Conservation (phyloP, 2,329 filamentous ascomycete genomes). For the Talaromyces sp. region DNA sequence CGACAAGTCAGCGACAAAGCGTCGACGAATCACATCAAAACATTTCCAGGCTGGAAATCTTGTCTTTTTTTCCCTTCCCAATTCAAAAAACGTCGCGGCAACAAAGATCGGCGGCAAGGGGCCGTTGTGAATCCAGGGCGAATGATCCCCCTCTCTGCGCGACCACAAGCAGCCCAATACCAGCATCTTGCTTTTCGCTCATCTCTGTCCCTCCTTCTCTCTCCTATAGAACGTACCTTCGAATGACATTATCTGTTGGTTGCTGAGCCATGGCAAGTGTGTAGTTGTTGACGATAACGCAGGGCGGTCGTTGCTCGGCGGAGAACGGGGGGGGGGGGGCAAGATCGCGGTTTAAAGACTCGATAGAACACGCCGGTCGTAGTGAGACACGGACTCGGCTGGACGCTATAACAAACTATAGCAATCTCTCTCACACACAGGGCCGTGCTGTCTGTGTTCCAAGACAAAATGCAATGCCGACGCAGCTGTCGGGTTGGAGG, state of each 20-base stretch:
- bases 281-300: neutral
- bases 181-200: neutral
- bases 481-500: neutral
- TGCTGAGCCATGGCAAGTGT: conserved; percentile 31
- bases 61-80: no score
- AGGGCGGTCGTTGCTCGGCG: neutral
- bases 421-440: no score
- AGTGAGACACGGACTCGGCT: neutral
- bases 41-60: neutral
- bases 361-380: neutral
- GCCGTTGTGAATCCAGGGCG: neutral
- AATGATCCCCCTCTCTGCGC: neutral
- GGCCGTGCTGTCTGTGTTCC: neutral
- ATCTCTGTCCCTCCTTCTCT: neutral
- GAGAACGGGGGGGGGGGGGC: neutral
- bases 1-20: conserved; percentile 12
- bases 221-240: conserved; percentile 48
- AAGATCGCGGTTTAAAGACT: neutral
- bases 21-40: neutral
- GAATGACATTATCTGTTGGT: conserved; percentile 37
- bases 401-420: neutral
- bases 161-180: neutral
- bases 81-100: neutral
- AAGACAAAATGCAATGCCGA: neutral
- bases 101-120: neutral